A percentile compares a stretch with the other conserved stretches of the same genome.
Evolutionary conservation across 2,329 filamentous ascomycete species (phyloP).

Genomic region (Cladorrhinum sp.): DNA sequence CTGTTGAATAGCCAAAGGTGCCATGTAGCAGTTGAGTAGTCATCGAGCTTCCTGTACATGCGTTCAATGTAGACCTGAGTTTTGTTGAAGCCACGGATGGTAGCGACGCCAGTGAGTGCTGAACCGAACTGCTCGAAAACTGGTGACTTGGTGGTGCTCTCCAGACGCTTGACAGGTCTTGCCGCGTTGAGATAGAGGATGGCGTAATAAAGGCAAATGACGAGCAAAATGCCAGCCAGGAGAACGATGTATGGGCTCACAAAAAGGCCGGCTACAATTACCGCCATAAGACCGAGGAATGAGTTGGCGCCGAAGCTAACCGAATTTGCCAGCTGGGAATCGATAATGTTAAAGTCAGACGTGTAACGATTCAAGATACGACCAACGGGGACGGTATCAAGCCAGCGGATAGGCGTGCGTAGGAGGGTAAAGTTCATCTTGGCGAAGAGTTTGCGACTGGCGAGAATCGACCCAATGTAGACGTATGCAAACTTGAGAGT

Average conservation of each 20-base stretch:
- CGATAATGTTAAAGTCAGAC: slow-evolving; percentile 71
- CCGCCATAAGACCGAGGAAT: slow-evolving; percentile 60
- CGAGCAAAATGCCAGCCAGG: slow-evolving; percentile 56
- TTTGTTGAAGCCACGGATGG: slow-evolving; percentile 74
- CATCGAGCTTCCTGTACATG: slow-evolving; percentile 69
- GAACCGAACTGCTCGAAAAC: slow-evolving; percentile 79
- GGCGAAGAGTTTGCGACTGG: slow-evolving; percentile 66
- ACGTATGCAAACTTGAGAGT: slow-evolving; percentile 62
- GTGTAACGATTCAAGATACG: slow-evolving; percentile 77
- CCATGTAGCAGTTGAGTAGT: slow-evolving; percentile 63
- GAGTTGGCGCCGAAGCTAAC: slow-evolving; percentile 59
- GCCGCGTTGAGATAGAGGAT: slow-evolving; percentile 65
- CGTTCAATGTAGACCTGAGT: slow-evolving; percentile 61
- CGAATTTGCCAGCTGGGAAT: slow-evolving; percentile 63
- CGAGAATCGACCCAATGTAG: slow-evolving; percentile 62
- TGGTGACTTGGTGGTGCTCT: slow-evolving; percentile 73
- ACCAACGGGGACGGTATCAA: slow-evolving; percentile 76
- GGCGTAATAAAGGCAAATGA: slow-evolving; percentile 56
- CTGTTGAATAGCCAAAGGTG: slow-evolving; percentile 71
- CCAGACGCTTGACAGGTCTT: slow-evolving; percentile 71
- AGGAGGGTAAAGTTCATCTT: slow-evolving; percentile 65
- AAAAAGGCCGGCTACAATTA: slow-evolving; percentile 64
- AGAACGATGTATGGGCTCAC: slow-evolving; percentile 66
- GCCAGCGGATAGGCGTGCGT: slow-evolving; percentile 71
- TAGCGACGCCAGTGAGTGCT: slow-evolving; percentile 67